These are phyloP conservation scores for Dillenia suffruticosa DNA, from an alignment of 164 flowering plant genomes.

Conservation along the genomic window DNA sequence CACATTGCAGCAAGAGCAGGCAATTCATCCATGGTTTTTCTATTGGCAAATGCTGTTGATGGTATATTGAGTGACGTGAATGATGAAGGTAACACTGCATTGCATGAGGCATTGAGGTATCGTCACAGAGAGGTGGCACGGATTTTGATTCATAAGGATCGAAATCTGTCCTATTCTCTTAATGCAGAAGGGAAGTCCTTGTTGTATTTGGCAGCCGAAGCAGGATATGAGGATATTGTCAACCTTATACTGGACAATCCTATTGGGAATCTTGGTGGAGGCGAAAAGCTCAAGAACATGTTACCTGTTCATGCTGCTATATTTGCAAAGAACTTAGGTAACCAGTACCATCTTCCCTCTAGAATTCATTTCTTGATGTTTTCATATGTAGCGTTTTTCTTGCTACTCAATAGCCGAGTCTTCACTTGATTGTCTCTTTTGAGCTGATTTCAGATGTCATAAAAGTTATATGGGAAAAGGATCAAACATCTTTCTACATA, in stretches of 20 bases:
- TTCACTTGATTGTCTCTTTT: no score
- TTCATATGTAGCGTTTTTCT: no score
- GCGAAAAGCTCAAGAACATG: no score
- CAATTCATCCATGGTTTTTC: not conserved
- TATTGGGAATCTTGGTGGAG: no score
- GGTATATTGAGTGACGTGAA: not conserved
- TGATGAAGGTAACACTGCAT: not conserved
- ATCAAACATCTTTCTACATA: not conserved
- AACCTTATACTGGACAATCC: not conserved
- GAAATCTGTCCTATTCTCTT: not conserved
- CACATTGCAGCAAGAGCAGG: not conserved
- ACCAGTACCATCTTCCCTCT: no score
- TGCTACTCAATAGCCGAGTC: no score
- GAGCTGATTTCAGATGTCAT: no score
- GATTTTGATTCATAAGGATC: not conserved
- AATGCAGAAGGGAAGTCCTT: conserved; percentile 3
- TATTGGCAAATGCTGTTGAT: not conserved
- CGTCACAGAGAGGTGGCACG: not conserved
- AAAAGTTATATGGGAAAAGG: no score
- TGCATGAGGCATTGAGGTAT: not conserved
- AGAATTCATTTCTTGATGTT: no score
- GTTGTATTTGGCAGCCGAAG: conserved; percentile 11
- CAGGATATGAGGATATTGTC: not conserved
- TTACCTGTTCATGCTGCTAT: no score
- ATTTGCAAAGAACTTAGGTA: no score